phyloP scores from a whole-genome alignment of 345 rosid species.

The Mangifera indica region DNA sequence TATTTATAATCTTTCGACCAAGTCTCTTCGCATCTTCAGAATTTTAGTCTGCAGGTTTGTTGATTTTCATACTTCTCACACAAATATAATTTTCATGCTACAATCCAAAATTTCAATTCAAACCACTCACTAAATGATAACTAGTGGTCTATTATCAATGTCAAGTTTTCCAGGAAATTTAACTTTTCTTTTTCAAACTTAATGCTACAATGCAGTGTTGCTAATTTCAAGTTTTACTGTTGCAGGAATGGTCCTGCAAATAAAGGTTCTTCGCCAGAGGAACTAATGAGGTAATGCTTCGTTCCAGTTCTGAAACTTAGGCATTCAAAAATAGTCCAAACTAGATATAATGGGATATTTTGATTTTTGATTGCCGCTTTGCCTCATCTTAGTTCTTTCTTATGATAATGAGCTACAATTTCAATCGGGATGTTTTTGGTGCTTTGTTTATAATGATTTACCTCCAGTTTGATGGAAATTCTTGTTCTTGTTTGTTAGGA shows the following conservation, averaged over 20 bases:
- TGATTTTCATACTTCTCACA: constrained; percentile 10
- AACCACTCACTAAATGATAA: constrained; percentile 3
- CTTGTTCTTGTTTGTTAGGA: too few species aligned
- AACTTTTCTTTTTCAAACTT: background rate
- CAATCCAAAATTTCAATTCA: background rate
- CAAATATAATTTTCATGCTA: background rate
- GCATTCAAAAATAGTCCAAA: background rate
- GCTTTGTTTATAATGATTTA: too few species aligned
- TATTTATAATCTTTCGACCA: constrained; percentile 78
- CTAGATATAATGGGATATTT: background rate
- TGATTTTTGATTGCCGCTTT: too few species aligned
- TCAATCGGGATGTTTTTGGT: background rate
- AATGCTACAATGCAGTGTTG: background rate
- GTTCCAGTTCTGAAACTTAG: background rate
- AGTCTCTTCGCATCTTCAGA: constrained; percentile 70
- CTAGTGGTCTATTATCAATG: background rate
- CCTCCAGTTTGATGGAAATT: too few species aligned
- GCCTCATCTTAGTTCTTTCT: background rate
- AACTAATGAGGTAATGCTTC: constrained; percentile 65
- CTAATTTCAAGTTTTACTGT: background rate
- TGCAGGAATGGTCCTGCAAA: constrained; percentile 42
- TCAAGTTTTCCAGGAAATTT: background rate
- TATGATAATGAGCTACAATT: background rate
- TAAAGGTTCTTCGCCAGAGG: constrained; percentile 52
- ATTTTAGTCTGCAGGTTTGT: constrained; percentile 62